Evolutionary conservation across 2,329 filamentous ascomycete genomes (phyloP), one percentile per base, ranked within the genome.

Genomic region (Thielaviopsis ethacetica): DNA sequence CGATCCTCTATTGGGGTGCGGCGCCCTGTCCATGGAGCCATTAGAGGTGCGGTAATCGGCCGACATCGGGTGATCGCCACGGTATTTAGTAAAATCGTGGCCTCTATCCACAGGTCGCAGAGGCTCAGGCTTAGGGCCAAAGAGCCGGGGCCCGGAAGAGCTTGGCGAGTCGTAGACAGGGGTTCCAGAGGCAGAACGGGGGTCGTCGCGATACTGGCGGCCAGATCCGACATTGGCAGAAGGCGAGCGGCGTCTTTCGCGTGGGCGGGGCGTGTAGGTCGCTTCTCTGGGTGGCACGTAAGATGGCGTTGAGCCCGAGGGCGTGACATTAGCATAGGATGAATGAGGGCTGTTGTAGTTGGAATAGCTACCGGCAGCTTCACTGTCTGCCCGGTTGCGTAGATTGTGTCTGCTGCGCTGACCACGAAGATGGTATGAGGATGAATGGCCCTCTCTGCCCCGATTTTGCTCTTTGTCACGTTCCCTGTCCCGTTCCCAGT

Each of bases 71-170:
- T 54, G 49, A 49, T 61, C 57, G 6, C 22, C 15, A 15, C 53
- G 55, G 34, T 61, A 55, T 53, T 53, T 61, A n/a, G 57, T 38
- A 19, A 30, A 7, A 5, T 58, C 57, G 21, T 51, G 54, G 22
- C 24, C 22, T 19, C 60, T 34, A 1, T 61, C 60, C 44, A 49
- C 53, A 24, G 57, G 34, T 5, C 54, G 53, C 17, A 41, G 44
- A 10, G 60, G 60, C 51, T 61, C 60, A 6, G 60, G 60, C 54
- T 61, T 61, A 10, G 60, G 60, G 17, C 60, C 60, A 51, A 61
- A 61, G 13, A 61, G 54, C 13, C 57, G 53, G 3, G 57, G 53
- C 22, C 53, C 56, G 6, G 59, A 54, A 6, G 55, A 21, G 15
- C 47, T 59, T 21, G 57, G 52, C 17, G 49, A 57, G 10, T 59